Evolutionary conservation across 495 filamentous ascomycete species (phyloP), one percentile per base, ranked within the genome.

Genomic region (Xylaria flabelliformis): DNA sequence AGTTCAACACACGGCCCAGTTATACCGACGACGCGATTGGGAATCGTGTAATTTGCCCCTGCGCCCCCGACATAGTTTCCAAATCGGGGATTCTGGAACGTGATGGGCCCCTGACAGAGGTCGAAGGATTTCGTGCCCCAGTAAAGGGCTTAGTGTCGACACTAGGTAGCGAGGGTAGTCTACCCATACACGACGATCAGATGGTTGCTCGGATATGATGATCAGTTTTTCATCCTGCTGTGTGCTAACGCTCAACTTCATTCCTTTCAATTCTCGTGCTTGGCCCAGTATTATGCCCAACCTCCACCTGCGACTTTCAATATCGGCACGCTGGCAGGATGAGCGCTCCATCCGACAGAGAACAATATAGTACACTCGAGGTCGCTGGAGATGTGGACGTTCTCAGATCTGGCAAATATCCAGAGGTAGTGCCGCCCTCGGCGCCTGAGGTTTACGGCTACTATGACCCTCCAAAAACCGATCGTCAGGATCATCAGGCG

Each of bases 341-440:
- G 76, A 75, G n/a, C 68, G 58, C 73, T 24, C 73, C 76, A 44
- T 72, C 67, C 50, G 71, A 74, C 42, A 68, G 48, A 58, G 64
- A 75, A 61, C 71, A 79, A 4, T 76, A 77, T 63, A 79, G 77
- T 24, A 79, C 75, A 17, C 59, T 79, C 5, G 77, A 79, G 69
- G 74, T 79, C n/a, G 72, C 73, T 51, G 66, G 59, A 17, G 67
- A 75, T 12, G 73, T 70, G 50, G 64, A 75, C 32, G 34, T 48
- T 29, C 71, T 72, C 64, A 73, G 55, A 12, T 44, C 70, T 9
- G 71, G 64, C 36, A 75, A 34, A 24, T 65, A 66, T 15, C 50
- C 62, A 12, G 69, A 71, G 50, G 69, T 65, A 58, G 69, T 71
- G 19, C 61, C 59, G 21, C 69, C 46, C 9, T 46, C 42, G 3